These are phyloP conservation scores for Pythium dissimile DNA, from an alignment of 352 stramenopile genomes.

Conservation along the genomic window DNA sequence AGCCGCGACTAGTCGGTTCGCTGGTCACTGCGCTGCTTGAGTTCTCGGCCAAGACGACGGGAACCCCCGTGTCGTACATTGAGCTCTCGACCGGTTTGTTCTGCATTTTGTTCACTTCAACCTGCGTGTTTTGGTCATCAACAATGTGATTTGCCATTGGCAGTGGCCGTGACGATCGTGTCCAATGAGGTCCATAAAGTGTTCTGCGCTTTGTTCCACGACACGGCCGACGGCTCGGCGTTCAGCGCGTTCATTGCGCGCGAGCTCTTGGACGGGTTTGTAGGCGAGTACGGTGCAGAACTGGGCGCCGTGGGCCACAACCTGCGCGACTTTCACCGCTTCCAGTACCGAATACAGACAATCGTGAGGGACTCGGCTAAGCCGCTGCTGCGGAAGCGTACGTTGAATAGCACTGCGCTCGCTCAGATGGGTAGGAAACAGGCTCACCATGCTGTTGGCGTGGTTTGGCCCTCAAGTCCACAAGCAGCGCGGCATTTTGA, in stretches of 20 bases:
- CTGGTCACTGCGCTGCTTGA: slow-evolving; percentile 91
- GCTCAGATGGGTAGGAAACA: too few relatives aligned
- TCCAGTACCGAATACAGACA: slow-evolving; percentile 81
- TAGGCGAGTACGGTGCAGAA: slow-evolving; percentile 71
- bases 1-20: slow-evolving; percentile 87
- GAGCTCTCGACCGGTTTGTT: slow-evolving; percentile 74
- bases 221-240: slow-evolving; percentile 65
- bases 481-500: slow-evolving; percentile 84
- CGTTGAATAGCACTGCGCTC: too few relatives aligned
- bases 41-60: slow-evolving; percentile 88
- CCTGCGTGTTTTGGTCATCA: too few relatives aligned
- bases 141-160: too few relatives aligned
- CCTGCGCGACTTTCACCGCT: slow-evolving; percentile 88
- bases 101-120: too few relatives aligned
- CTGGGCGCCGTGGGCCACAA: slow-evolving; percentile 86
- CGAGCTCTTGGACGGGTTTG: slow-evolving; percentile 83
- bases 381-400: slow-evolving; percentile 82
- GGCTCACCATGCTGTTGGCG: background rate
- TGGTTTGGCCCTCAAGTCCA: slow-evolving; percentile 60
- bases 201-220: slow-evolving; percentile 91
- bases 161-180: slow-evolving; percentile 88
- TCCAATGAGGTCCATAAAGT: slow-evolving; percentile 87
- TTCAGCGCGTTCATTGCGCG: slow-evolving; percentile 88
- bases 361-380: slow-evolving; percentile 84
- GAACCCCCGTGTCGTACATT: slow-evolving; percentile 89